Percentiles rank a stretch among this genome's conserved stretches.
phyloP scores from a whole-genome alignment of 73 alveolate genomes.

The Paramecium pentaurelia region DNA sequence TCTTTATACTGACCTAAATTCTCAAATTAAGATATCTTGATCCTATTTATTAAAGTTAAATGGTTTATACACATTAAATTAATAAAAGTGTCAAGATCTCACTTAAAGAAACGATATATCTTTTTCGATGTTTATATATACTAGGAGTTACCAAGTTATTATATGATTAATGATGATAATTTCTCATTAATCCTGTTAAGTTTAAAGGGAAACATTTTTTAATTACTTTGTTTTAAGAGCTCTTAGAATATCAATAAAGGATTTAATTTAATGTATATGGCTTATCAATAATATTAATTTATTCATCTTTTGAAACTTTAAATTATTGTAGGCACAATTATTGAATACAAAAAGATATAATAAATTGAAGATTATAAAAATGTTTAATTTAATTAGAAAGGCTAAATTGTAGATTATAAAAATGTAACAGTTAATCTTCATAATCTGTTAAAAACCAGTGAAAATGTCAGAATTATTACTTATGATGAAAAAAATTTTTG shows the following conservation, averaged over 20 bases:
- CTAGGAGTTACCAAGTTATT: background rate
- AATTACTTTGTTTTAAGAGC: background rate
- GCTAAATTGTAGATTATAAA: too few relatives aligned
- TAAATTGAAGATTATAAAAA: too few relatives aligned
- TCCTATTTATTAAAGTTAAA: background rate
- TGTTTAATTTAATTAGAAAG: too few relatives aligned
- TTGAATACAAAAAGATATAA: too few relatives aligned
- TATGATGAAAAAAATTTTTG: too few relatives aligned
- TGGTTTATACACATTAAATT: too few relatives aligned
- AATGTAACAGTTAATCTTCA: too few relatives aligned
- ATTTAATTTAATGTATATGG: background rate
- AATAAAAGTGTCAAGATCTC: background rate
- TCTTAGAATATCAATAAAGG: background rate
- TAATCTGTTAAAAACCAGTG: too few relatives aligned
- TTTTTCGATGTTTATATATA: background rate
- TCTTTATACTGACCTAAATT: background rate
- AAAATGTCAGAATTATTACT: too few relatives aligned
- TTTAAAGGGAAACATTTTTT: background rate
- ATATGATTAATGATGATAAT: background rate
- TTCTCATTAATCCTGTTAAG: background rate
- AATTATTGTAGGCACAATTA: background rate
- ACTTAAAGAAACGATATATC: background rate
- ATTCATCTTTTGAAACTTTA: background rate
- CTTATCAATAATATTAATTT: background rate
- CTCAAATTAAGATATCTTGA: background rate